phyloP scores from a whole-genome alignment of 192 early-diverging fungal genomes.

The Entomortierella parvispora region DNA sequence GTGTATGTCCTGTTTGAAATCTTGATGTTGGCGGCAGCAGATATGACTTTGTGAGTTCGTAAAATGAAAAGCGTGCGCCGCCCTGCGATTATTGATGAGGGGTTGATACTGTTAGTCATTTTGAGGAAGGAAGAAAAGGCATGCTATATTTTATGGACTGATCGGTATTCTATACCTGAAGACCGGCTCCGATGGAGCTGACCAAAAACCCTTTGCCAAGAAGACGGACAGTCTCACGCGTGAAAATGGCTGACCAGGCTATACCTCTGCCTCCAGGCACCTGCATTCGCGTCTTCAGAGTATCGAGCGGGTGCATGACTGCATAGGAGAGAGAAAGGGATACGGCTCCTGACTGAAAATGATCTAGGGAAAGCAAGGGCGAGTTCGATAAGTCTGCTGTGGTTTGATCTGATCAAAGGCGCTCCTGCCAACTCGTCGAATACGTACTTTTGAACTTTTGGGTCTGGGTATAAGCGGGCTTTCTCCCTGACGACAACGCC shows the following conservation, averaged over 20 bases:
- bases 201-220: constrained; percentile 73
- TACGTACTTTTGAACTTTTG: constrained; percentile 51
- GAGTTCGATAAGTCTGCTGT: not conserved
- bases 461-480: constrained; percentile 35
- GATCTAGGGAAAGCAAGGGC: constrained; percentile 51
- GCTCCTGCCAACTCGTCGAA: not conserved
- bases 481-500: constrained; percentile 18
- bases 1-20: constrained; percentile 37
- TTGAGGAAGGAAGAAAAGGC: too few species aligned
- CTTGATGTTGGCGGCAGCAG: constrained; percentile 55
- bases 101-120: too few species aligned
- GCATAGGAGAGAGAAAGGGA: constrained; percentile 76
- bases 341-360: constrained; percentile 69
- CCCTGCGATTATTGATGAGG: constrained; percentile 52
- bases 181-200: constrained; percentile 74
- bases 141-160: not conserved
- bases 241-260: constrained; percentile 59
- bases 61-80: constrained; percentile 74
- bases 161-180: constrained; percentile 59
- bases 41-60: constrained; percentile 72
- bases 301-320: constrained; percentile 82
- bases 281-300: constrained; percentile 78
- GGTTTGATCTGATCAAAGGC: not conserved
- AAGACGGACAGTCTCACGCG: constrained; percentile 57
- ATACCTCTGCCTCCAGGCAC: constrained; percentile 55